phyloP scores from a whole-genome alignment of 169 alveolate species.

The Amoebophrya sp. region DNA sequence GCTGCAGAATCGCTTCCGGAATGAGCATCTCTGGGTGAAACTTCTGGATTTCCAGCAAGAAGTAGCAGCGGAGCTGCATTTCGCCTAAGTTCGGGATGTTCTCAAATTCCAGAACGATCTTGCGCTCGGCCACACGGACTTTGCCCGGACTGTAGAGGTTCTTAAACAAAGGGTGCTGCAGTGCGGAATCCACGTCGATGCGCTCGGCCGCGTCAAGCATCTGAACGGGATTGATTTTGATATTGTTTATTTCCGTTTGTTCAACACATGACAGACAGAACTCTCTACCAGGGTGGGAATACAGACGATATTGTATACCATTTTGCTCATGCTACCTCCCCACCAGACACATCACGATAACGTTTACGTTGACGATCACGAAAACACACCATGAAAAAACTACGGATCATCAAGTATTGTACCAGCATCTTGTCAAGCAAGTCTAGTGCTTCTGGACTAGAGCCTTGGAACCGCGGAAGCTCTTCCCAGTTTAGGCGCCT shows the following conservation, averaged over 20 bases:
- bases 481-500: background rate
- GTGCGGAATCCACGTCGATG: background rate
- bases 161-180: background rate
- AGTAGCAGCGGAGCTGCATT: background rate
- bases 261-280: no score
- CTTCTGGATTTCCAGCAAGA: background rate
- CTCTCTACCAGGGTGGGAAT: no score
- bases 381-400: no score
- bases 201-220: background rate
- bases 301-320: no score
- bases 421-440: constrained; percentile 11
- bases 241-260: no score
- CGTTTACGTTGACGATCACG: no score
- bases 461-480: background rate
- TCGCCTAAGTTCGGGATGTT: background rate
- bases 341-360: no score
- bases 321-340: no score
- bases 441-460: background rate
- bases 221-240: background rate
- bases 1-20: background rate
- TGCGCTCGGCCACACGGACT: background rate
- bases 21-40: background rate
- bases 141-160: background rate
- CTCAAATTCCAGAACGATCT: background rate
- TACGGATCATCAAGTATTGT: background rate